Base-by-base conservation (phyloP, 2,329 filamentous ascomycete genomes). In the Hymenoscyphus fructigenus region DNA sequence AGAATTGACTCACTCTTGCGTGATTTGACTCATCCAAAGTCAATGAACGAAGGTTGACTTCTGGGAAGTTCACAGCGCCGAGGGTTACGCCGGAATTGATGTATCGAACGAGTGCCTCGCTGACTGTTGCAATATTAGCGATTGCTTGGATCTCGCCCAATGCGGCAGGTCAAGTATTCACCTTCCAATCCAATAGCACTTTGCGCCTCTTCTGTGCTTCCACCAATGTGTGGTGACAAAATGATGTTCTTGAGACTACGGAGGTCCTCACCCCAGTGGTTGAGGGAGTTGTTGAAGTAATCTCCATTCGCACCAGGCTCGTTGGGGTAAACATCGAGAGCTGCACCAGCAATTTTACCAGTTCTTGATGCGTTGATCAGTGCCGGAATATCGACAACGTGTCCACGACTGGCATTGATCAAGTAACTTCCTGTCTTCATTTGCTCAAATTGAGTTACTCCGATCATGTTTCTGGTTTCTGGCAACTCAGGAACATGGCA, bases 161-260 rank as follows among this genome's bases (percentile, higher is more conserved):
- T 28, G 28, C 23, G 44, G 36, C 14, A 17, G 28, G 14, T n/a
- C 26, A 15, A 20, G 50, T 55, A 20, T 76, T 63, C 78, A 85
- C 85, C 85, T 83, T 99, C 95, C 55, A 96, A 85, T 72, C 95
- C 95, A 76, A 99, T 99, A 17, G 95, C 94, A 65, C 91, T 89
- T 81, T 99, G 95, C 5, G 95, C 95, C 80, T 99, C 95, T 79
- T 99, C 95, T 0, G 95, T 99, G 79, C 92, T 97, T 63, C 95
- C 95, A 72, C 95, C 95, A 75, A 99, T 98, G 78, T 99, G 95
- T 26, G 95, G 95, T 1, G 94, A 97, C 59, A 99, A 84, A 71
- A 99, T 96, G 71, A 99, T 83, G 80, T 99, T 99, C 80, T 89
- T 95, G 66, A 98, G 82, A 61, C 85, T 85, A 62, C 92, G 88